phyloP scores from a whole-genome alignment of 345 rosid species.

The Zanthoxylum bungeanum region DNA sequence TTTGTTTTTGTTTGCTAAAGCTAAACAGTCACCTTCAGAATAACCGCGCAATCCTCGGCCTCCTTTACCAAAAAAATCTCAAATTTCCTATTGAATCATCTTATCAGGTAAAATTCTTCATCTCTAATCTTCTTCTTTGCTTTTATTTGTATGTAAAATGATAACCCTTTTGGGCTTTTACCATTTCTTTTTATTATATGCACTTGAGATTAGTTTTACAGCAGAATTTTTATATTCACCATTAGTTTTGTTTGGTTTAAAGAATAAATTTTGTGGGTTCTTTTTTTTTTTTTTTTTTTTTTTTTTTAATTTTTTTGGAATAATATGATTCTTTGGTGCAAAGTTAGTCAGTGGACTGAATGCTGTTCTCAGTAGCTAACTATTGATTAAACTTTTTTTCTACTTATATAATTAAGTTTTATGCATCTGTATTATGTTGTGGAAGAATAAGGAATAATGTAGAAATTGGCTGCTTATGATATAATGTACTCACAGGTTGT shows the following conservation, averaged over 20 bases:
- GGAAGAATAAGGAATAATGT: not conserved
- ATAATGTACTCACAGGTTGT: not conserved
- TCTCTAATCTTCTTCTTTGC: not conserved
- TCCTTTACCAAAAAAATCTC: not conserved
- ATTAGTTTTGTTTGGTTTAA: not conserved
- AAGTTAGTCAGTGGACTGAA: not conserved
- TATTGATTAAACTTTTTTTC: not conserved
- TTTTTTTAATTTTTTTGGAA: no score
- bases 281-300: no score
- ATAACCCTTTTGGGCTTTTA: not conserved
- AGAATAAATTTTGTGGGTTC: not conserved
- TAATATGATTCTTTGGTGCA: not conserved
- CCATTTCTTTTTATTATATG: not conserved
- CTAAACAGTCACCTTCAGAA: no score
- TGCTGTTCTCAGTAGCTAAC: not conserved
- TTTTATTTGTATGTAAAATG: not conserved
- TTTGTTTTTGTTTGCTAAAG: no score
- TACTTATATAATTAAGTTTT: not conserved
- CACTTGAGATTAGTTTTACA: no score
- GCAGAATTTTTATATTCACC: not conserved
- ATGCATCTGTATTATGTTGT: not conserved
- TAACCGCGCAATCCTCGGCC: no score
- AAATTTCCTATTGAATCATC: not conserved
- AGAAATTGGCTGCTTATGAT: not conserved
- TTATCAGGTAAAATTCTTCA: not conserved